These are phyloP conservation scores for Neonectria magnoliae DNA, from an alignment of 2,329 filamentous ascomycete species.

Conservation along the genomic window DNA sequence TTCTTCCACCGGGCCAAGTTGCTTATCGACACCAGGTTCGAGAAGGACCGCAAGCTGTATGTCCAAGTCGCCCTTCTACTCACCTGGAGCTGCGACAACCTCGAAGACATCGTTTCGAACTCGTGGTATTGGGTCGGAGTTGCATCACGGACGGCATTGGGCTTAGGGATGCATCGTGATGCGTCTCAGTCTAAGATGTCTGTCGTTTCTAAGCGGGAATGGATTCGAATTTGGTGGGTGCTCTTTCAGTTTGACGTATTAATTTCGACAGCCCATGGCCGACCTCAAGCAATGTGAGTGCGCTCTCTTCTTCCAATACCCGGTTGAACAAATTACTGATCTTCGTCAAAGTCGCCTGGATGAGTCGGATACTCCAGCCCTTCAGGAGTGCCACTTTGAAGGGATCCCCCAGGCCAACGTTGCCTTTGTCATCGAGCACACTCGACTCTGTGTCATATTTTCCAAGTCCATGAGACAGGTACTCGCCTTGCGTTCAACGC, in stretches of 20 bases:
- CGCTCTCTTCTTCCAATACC: not conserved
- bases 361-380: slow-evolving; percentile 59
- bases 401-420: slow-evolving; percentile 51
- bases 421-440: slow-evolving; percentile 58
- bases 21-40: slow-evolving; percentile 62
- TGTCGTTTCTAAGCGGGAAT: slow-evolving; percentile 47
- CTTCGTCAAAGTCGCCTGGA: slow-evolving; percentile 52
- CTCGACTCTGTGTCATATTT: slow-evolving; percentile 61
- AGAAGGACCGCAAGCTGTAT: slow-evolving; percentile 62
- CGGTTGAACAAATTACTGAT: not conserved
- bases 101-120: slow-evolving; percentile 65
- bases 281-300: slow-evolving; percentile 59
- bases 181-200: slow-evolving; percentile 43
- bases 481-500: slow-evolving; percentile 37
- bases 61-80: slow-evolving; percentile 65
- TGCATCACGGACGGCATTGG: slow-evolving; percentile 61
- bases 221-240: slow-evolving; percentile 53
- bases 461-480: slow-evolving; percentile 48
- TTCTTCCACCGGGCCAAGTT: slow-evolving; percentile 64
- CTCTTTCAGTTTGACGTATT: slow-evolving; percentile 53
- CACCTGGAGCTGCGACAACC: slow-evolving; percentile 65
- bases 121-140: slow-evolving; percentile 63
- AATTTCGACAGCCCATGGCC: slow-evolving; percentile 55
- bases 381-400: slow-evolving; percentile 57
- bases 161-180: slow-evolving; percentile 62